Conservation (phyloP, 768 basidiomycete species). For the Sporobolomyces phaffii region DNA sequence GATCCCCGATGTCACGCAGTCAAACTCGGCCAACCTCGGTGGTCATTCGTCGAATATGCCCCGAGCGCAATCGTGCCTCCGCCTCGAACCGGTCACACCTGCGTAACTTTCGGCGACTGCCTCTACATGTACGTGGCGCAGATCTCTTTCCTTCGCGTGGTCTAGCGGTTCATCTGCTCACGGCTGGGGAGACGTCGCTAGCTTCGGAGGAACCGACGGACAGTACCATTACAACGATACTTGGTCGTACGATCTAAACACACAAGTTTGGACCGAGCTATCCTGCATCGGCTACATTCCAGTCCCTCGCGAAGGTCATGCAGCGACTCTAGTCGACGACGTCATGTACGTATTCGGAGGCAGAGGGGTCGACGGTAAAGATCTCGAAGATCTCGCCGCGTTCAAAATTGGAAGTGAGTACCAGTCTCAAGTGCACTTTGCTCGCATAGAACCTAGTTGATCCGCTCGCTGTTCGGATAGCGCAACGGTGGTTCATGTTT, state of each 20-base stretch:
- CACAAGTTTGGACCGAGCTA: slow-evolving; percentile 79
- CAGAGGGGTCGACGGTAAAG: slow-evolving; percentile 92
- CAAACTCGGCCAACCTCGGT: slow-evolving; percentile 65
- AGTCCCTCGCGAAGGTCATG: slow-evolving; percentile 89
- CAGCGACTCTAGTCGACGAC: slow-evolving; percentile 91
- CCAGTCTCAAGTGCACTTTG: not conserved
- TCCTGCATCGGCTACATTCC: slow-evolving; percentile 96
- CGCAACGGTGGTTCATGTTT: slow-evolving; percentile 99
- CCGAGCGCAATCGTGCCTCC: slow-evolving; percentile 59
- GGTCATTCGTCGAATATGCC: slow-evolving; percentile 65
- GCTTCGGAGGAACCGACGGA: slow-evolving; percentile 98
- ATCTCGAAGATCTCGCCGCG: slow-evolving; percentile 85
- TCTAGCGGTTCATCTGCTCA: not conserved
- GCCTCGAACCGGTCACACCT: slow-evolving; percentile 83
- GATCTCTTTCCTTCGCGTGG: slow-evolving; percentile 39
- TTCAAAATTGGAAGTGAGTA: slow-evolving; percentile 95
- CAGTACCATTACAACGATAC: slow-evolving; percentile 98
- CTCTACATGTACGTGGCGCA: slow-evolving; percentile 80
- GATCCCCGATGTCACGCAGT: slow-evolving; percentile 52
- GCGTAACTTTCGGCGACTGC: slow-evolving; percentile 72
- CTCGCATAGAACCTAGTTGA: not conserved
- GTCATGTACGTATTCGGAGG: slow-evolving; percentile 98
- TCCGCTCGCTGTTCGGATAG: slow-evolving; percentile 48
- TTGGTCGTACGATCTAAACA: slow-evolving; percentile 82
- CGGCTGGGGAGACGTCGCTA: slow-evolving; percentile 43